Conservation (phyloP, 805 yeast species). For the Blastobotrys terrestris region DNA sequence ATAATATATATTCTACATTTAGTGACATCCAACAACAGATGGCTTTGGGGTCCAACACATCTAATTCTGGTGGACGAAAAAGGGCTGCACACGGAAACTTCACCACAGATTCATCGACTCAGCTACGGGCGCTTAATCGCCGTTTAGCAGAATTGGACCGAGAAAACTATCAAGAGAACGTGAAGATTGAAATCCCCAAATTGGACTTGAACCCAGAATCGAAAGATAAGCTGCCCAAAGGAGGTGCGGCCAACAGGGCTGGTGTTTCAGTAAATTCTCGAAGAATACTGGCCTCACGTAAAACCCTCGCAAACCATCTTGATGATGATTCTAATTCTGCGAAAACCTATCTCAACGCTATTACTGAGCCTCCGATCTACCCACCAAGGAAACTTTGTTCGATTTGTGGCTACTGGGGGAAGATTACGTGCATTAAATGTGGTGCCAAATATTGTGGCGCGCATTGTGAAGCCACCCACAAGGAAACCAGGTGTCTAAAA, state of each 20-base stretch:
- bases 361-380: slow-evolving; percentile 31
- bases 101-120: slow-evolving; percentile 11
- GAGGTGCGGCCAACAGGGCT: neutral
- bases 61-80: neutral
- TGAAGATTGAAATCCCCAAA: slow-evolving; percentile 30
- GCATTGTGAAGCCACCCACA: slow-evolving; percentile 32
- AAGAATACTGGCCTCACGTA: slow-evolving; percentile 33
- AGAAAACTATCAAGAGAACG: slow-evolving; percentile 32
- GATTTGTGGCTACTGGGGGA: slow-evolving; percentile 38
- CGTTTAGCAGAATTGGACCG: slow-evolving; percentile 30
- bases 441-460: slow-evolving; percentile 33
- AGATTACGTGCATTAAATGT: slow-evolving; percentile 31
- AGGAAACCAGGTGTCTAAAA: slow-evolving; percentile 33
- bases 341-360: slow-evolving; percentile 25
- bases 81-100: neutral
- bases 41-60: neutral
- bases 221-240: neutral
- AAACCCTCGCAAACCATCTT: slow-evolving; percentile 33
- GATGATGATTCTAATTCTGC: slow-evolving; percentile 36
- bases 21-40: neutral
- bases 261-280: slow-evolving; percentile 29
- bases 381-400: slow-evolving; percentile 32
- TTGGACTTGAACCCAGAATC: slow-evolving; percentile 6
- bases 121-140: slow-evolving; percentile 18
- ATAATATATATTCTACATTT: neutral